A percentile compares a stretch with the other conserved stretches of the same genome.
Conservation (phyloP, 1,139 yeast species). For the Wickerhamomyces sp. region DNA sequence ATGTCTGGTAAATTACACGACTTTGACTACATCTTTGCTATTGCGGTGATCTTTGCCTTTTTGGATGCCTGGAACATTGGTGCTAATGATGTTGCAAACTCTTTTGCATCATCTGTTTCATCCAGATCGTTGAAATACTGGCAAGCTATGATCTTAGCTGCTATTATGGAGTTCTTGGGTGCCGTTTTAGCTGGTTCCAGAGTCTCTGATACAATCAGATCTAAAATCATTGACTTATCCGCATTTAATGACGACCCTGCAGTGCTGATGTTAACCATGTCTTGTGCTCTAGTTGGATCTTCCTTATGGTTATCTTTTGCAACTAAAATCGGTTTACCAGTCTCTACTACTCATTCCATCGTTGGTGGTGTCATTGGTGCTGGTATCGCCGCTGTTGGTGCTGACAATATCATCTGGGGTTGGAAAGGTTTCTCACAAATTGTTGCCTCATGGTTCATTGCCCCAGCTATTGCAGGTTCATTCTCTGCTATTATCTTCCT, state of each 20-base stretch:
- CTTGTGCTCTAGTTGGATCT: conserved; percentile 74
- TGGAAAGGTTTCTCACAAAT: conserved; percentile 72
- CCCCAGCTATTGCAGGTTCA: conserved; percentile 67
- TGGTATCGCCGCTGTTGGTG: conserved; percentile 62
- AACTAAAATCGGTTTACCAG: conserved; percentile 67
- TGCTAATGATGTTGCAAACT: conserved; percentile 80
- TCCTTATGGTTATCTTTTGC: conserved; percentile 69
- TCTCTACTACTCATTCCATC: conserved; percentile 75
- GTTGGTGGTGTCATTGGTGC: conserved; percentile 77
- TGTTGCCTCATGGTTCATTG: conserved; percentile 78
- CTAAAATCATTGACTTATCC: conserved; percentile 51
- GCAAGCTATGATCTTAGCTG: conserved; percentile 73
- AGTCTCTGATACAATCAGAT: conserved; percentile 66
- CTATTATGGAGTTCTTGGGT: conserved; percentile 65
- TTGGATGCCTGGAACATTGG: conserved; percentile 82
- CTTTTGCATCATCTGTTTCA: conserved; percentile 71
- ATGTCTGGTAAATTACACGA: conserved; percentile 38
- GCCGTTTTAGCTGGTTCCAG: conserved; percentile 71
- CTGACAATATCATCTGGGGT: conserved; percentile 61
- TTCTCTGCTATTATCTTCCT: conserved; percentile 58
- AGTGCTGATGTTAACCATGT: conserved; percentile 69
- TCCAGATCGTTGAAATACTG: conserved; percentile 65
- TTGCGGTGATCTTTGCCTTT: conserved; percentile 68
- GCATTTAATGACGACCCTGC: conserved; percentile 56
- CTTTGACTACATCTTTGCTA: conserved; percentile 63